phyloP scores from a whole-genome alignment of 352 stramenopile genomes.

The Globisporangium middletonii region DNA sequence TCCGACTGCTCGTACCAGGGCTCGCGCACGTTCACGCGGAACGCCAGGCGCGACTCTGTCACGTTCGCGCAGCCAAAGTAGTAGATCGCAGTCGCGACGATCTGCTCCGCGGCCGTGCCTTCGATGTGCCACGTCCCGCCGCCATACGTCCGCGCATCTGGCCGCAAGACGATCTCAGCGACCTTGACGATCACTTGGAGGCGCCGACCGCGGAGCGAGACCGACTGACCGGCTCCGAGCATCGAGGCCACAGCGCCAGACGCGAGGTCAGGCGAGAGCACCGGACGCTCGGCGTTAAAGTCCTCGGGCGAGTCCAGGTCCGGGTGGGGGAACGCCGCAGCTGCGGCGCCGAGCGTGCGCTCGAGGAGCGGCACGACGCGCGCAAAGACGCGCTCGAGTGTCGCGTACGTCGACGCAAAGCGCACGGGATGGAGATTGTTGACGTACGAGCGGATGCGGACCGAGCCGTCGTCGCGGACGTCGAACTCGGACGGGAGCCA shows the following conservation, averaged over 20 bases:
- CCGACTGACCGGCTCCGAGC: background rate
- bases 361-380: constrained; percentile 41
- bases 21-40: constrained; percentile 26
- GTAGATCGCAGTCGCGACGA: constrained; percentile 41
- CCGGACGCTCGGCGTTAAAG: too few relatives aligned
- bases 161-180: constrained; percentile 38
- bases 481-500: constrained; percentile 36
- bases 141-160: constrained; percentile 29
- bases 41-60: constrained; percentile 28
- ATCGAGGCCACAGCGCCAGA: too few relatives aligned
- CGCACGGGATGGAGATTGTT: constrained; percentile 42
- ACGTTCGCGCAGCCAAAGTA: constrained; percentile 51
- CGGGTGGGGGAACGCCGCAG: background rate
- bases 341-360: constrained; percentile 7
- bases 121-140: constrained; percentile 51
- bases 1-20: constrained; percentile 28
- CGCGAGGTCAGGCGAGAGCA: too few relatives aligned
- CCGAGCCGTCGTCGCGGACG: constrained; percentile 13
- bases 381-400: constrained; percentile 23
- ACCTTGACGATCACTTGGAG: constrained; percentile 49
- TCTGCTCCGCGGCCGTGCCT: constrained; percentile 33
- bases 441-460: constrained; percentile 34
- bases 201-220: constrained; percentile 17
- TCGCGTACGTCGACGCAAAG: constrained; percentile 21
- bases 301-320: too few relatives aligned